These are phyloP conservation scores for Blechomonas ayalai DNA, from an alignment of 208 protist species.

Conservation along the genomic window DNA sequence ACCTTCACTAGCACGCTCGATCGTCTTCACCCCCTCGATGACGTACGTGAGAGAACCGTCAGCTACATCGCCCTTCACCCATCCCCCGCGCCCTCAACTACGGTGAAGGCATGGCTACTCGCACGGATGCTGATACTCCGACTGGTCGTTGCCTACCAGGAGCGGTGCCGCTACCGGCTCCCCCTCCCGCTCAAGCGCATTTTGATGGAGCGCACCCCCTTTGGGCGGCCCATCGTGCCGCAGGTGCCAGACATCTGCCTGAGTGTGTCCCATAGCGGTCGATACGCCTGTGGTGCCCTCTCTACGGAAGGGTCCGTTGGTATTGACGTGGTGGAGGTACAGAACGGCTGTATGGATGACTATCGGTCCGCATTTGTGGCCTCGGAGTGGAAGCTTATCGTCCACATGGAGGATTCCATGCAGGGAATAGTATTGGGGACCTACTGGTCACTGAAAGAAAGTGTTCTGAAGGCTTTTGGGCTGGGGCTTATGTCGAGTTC, in stretches of 20 bases:
- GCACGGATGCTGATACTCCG: too few relatives aligned
- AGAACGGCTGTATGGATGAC: background rate
- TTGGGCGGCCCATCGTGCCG: background rate
- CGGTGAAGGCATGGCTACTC: too few relatives aligned
- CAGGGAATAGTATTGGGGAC: constrained; percentile 6
- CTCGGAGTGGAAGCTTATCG: constrained; percentile 2
- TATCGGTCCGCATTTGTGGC: background rate
- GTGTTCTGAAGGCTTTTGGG: constrained; percentile 26
- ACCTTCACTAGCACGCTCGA: too few relatives aligned
- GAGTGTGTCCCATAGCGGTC: constrained; percentile 17
- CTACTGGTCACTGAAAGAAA: constrained; percentile 30
- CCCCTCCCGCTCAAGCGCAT: too few relatives aligned
- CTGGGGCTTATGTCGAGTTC: constrained; percentile 9
- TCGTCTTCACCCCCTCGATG: background rate
- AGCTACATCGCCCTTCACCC: too few relatives aligned
- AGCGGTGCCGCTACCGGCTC: too few relatives aligned
- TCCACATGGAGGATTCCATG: background rate
- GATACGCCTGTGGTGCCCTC: constrained; percentile 16
- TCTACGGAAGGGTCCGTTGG: constrained; percentile 2
- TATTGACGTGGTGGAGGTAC: constrained; percentile 12
- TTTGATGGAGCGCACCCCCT: background rate
- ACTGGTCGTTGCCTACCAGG: too few relatives aligned
- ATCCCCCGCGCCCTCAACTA: too few relatives aligned
- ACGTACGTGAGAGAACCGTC: too few relatives aligned
- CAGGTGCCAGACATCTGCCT: background rate